Conservation (phyloP, 768 basidiomycete genomes). For the Gloeopeniophorella convolvens region DNA sequence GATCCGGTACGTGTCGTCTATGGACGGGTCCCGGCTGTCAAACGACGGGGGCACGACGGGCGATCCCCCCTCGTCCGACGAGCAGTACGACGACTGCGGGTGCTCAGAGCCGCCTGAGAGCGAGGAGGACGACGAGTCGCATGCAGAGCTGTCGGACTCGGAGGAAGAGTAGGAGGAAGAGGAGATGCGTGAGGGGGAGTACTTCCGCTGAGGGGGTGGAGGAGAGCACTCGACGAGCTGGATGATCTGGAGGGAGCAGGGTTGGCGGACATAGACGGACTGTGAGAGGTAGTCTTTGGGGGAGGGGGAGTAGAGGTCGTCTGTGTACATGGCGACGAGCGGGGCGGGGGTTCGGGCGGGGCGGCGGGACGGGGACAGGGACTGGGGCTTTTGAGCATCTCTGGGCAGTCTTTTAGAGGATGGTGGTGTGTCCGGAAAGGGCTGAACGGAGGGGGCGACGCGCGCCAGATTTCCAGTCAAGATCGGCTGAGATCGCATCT, state of each 20-base stretch:
- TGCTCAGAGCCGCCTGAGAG: slow-evolving; percentile 40
- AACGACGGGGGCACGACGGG: slow-evolving; percentile 15
- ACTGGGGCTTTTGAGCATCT: slow-evolving; percentile 4
- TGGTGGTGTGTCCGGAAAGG: slow-evolving; percentile 14
- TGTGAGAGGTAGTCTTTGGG: slow-evolving; percentile 13
- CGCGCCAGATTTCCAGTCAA: slow-evolving; percentile 11
- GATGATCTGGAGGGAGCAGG: slow-evolving; percentile 18
- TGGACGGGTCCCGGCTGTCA: slow-evolving; percentile 20
- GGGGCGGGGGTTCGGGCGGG: background rate
- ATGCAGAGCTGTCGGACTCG: slow-evolving; percentile 19
- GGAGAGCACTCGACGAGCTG: slow-evolving; percentile 22
- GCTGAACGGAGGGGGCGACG: slow-evolving; percentile 15
- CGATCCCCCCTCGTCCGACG: slow-evolving; percentile 42
- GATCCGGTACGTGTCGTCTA: slow-evolving; percentile 45
- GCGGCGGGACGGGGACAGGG: slow-evolving; percentile 10
- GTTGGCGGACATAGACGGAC: slow-evolving; percentile 21
- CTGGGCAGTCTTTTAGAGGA: slow-evolving; percentile 12
- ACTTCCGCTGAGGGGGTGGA: slow-evolving; percentile 23
- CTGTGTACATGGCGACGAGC: slow-evolving; percentile 22
- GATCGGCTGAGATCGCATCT: slow-evolving; percentile 19
- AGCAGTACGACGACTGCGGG: slow-evolving; percentile 77
- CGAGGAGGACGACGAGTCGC: slow-evolving; percentile 40
- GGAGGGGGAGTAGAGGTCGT: slow-evolving; percentile 13
- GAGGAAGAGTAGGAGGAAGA: slow-evolving; percentile 25
- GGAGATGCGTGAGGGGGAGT: slow-evolving; percentile 26